phyloP scores from a whole-genome alignment of 2,329 filamentous ascomycete genomes.

The Pestalotiopsis sp. region DNA sequence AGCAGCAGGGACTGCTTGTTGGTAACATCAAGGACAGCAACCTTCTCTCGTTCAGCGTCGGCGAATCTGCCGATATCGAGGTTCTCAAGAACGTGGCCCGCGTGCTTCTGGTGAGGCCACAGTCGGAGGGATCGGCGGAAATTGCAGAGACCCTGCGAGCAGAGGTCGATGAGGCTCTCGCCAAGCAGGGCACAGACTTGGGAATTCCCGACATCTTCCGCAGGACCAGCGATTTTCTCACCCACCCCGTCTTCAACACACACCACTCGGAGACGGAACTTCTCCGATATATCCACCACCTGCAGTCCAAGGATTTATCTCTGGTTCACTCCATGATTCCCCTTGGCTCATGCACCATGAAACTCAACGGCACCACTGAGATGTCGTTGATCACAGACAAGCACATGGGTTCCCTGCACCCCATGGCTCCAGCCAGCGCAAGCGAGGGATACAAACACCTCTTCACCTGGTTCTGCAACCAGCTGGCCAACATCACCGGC shows the following conservation, averaged over 20 bases:
- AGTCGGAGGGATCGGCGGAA: not conserved
- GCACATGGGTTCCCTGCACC: slow-evolving; percentile 79
- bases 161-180: slow-evolving; percentile 43
- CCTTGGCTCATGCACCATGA: slow-evolving; percentile 97
- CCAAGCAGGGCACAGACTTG: slow-evolving; percentile 34
- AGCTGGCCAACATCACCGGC: slow-evolving; percentile 82
- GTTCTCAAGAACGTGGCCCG: slow-evolving; percentile 35
- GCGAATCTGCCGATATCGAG: slow-evolving; percentile 69
- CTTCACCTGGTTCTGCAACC: slow-evolving; percentile 71
- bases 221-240: slow-evolving; percentile 76
- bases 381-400: slow-evolving; percentile 85
- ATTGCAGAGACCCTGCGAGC: slow-evolving; percentile 34
- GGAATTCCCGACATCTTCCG: slow-evolving; percentile 63
- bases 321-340: slow-evolving; percentile 98
- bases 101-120: not conserved
- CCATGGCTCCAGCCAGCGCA: slow-evolving; percentile 68
- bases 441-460: slow-evolving; percentile 71
- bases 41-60: slow-evolving; percentile 71
- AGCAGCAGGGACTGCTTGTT: slow-evolving; percentile 59
- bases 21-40: slow-evolving; percentile 62
- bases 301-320: slow-evolving; percentile 93
- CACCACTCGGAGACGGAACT: slow-evolving; percentile 96
- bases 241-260: slow-evolving; percentile 91
- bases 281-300: slow-evolving; percentile 87
- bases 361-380: slow-evolving; percentile 90